phyloP scores from a whole-genome alignment of 2,329 filamentous ascomycete genomes.

The Septoria petroselini region DNA sequence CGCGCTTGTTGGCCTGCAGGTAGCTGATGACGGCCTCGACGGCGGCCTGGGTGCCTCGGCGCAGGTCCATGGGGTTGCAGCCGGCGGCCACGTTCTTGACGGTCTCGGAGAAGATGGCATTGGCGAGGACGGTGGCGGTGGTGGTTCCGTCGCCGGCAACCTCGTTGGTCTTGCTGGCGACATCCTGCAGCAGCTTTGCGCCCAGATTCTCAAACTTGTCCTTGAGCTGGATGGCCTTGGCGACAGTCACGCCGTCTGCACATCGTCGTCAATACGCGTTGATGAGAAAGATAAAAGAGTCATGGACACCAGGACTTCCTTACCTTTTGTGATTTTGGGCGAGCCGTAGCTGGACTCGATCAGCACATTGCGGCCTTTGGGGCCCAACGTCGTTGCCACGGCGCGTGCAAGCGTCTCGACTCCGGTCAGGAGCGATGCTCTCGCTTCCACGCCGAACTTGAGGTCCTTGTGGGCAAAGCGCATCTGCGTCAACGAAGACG shows the following conservation, averaged over 20 bases:
- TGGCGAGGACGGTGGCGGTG: conserved; percentile 92
- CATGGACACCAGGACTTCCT: too few relatives aligned
- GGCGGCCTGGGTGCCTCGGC: conserved; percentile 93
- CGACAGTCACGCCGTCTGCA: conserved; percentile 53
- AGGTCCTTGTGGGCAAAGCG: conserved; percentile 99
- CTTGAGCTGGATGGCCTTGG: conserved; percentile 82
- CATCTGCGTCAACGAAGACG: conserved; percentile 79
- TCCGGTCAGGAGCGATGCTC: conserved; percentile 83
- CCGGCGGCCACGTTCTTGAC: conserved; percentile 99
- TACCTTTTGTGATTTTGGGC: conserved; percentile 99
- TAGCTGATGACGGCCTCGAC: conserved; percentile 93
- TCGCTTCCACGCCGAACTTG: conserved; percentile 95
- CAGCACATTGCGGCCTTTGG: conserved; percentile 96
- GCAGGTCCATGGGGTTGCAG: conserved; percentile 99
- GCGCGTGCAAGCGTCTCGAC: conserved; percentile 96
- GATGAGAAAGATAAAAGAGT: too few relatives aligned
- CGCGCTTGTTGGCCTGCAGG: conserved; percentile 91
- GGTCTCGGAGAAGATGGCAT: conserved; percentile 98
- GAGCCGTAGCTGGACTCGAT: conserved; percentile 99
- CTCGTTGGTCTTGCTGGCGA: conserved; percentile 99
- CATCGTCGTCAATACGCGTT: conserved; percentile 16
- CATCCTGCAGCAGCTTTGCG: conserved; percentile 92
- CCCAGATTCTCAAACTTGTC: conserved; percentile 99
- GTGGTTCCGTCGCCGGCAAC: conserved; percentile 98
- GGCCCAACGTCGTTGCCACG: conserved; percentile 91